Conservation (phyloP, 2,329 filamentous ascomycete genomes). For the Davidsoniella neocaledoniae region DNA sequence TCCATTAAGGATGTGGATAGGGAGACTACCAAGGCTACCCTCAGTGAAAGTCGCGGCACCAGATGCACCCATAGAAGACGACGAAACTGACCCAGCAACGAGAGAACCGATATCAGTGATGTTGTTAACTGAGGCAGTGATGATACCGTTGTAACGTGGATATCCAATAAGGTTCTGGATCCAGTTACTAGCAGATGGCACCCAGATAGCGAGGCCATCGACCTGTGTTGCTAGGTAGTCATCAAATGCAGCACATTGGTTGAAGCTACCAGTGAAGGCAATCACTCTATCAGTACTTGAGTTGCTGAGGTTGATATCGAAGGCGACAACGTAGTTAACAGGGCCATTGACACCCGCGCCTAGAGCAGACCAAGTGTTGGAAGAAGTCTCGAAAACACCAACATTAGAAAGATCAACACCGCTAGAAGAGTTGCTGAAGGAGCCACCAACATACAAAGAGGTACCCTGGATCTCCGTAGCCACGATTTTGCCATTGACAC, state of each 20-base stretch:
- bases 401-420: slow-evolving; percentile 54
- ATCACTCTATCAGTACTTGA: slow-evolving; percentile 55
- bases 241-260: slow-evolving; percentile 50
- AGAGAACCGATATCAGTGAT: slow-evolving; percentile 47
- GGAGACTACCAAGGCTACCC: slow-evolving; percentile 35
- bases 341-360: slow-evolving; percentile 73
- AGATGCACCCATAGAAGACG: slow-evolving; percentile 53
- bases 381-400: slow-evolving; percentile 54
- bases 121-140: slow-evolving; percentile 53
- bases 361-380: slow-evolving; percentile 58
- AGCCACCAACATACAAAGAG: slow-evolving; percentile 64
- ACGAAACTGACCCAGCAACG: slow-evolving; percentile 70
- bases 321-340: slow-evolving; percentile 57
- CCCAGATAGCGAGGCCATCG: slow-evolving; percentile 77
- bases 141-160: slow-evolving; percentile 51
- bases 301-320: slow-evolving; percentile 61
- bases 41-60: slow-evolving; percentile 52
- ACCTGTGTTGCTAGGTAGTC: slow-evolving; percentile 43
- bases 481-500: slow-evolving; percentile 65
- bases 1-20: slow-evolving; percentile 35
- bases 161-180: slow-evolving; percentile 57
- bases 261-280: slow-evolving; percentile 66
- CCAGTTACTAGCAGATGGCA: slow-evolving; percentile 75
- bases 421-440: slow-evolving; percentile 59
- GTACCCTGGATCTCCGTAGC: slow-evolving; percentile 51